A percentile compares a stretch with the other conserved stretches of the same genome.
Conservation (phyloP, 257 asterid species). For the Gentiana macrophylla region DNA sequence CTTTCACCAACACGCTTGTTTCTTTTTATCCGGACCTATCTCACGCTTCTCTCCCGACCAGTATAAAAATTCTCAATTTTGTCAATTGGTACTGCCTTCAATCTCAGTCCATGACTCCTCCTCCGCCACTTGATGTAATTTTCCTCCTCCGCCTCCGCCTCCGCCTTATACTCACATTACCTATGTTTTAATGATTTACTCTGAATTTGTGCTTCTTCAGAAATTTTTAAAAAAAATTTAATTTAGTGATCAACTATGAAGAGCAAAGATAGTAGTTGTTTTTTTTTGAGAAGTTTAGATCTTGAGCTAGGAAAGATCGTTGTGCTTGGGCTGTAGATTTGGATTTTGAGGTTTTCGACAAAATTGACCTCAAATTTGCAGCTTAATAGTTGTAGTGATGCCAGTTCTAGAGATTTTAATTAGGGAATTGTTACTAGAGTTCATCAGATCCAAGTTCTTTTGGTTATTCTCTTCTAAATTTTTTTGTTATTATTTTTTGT, state of each 20-base stretch:
- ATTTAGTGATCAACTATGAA: background rate
- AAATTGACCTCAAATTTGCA: constrained; percentile 14
- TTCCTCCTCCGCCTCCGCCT: background rate
- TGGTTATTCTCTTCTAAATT: background rate
- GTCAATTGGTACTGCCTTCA: constrained; percentile 28
- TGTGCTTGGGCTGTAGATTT: background rate
- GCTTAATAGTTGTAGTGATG: constrained; percentile 9
- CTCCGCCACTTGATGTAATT: constrained; percentile 50
- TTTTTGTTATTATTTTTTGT: constrained; percentile 6
- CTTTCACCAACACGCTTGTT: too few relatives aligned
- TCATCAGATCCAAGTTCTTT: constrained; percentile 20
- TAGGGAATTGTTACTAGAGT: constrained; percentile 14
- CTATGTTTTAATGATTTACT: background rate
- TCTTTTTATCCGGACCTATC: too few relatives aligned
- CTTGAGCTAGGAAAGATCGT: constrained; percentile 4
- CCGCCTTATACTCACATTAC: background rate
- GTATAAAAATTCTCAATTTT: constrained; percentile 13
- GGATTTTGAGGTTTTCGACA: background rate
- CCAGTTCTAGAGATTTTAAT: constrained; percentile 11
- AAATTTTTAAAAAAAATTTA: constrained; percentile 6
- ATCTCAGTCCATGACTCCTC: constrained; percentile 28
- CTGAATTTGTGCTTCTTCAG: constrained; percentile 7
- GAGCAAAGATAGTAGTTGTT: too few relatives aligned
- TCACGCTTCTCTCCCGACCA: background rate
- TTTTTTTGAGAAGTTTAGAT: constrained; percentile 7